Percentiles rank a stretch among this genome's conserved stretches.
Conservation (phyloP, 2,329 filamentous ascomycete genomes). For the Xylariaceae sp. region DNA sequence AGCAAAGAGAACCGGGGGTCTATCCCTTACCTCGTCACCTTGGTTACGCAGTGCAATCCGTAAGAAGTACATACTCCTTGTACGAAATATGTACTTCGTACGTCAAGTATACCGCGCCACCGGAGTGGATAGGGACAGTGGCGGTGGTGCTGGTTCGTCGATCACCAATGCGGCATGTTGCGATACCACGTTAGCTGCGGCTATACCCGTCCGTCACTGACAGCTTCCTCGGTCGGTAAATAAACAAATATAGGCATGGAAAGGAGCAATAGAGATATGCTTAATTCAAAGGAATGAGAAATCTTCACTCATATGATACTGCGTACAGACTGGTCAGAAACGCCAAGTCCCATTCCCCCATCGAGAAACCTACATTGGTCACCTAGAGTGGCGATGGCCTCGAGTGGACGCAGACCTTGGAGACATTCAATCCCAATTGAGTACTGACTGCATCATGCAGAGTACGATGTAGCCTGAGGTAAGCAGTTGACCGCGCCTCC, state of each 20-base stretch:
- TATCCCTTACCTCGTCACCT: slow-evolving; percentile 4
- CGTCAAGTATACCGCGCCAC: slow-evolving; percentile 4
- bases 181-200: slow-evolving; percentile 19
- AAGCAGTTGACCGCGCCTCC: background rate
- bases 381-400: background rate
- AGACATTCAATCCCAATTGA: slow-evolving; percentile 6
- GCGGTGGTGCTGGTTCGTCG: slow-evolving; percentile 15
- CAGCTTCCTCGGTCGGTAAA: background rate
- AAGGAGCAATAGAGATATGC: too few species aligned
- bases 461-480: background rate
- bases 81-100: too few species aligned
- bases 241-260: background rate
- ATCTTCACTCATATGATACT: too few species aligned
- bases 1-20: slow-evolving; percentile 10
- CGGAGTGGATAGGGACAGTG: slow-evolving; percentile 12
- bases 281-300: too few species aligned
- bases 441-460: background rate
- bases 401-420: slow-evolving; percentile 18
- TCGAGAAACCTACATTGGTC: background rate
- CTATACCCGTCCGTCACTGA: slow-evolving; percentile 20
- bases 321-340: background rate
- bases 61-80: too few species aligned
- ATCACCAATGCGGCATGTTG: slow-evolving; percentile 14
- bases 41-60: slow-evolving; percentile 1
- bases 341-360: background rate